phyloP scores from a whole-genome alignment of 2,329 filamentous ascomycete species.

The Calonectria hongkongensis region DNA sequence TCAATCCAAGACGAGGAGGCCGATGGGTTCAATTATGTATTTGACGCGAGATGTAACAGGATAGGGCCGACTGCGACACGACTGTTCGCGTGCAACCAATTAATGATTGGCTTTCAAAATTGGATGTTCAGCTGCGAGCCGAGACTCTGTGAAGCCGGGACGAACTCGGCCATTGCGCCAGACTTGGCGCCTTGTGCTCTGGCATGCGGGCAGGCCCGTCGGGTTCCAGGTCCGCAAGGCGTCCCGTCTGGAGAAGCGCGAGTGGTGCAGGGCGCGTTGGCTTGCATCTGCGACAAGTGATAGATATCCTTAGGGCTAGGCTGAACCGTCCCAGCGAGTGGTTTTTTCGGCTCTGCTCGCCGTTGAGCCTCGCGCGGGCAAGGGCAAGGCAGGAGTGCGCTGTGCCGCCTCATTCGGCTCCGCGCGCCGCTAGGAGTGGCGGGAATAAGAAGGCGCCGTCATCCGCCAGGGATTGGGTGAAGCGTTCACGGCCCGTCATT shows the following conservation, averaged over 20 bases:
- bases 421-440: background rate
- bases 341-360: slow-evolving; percentile 5
- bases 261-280: background rate
- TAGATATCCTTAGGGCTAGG: background rate
- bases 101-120: slow-evolving; percentile 1
- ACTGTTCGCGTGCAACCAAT: background rate
- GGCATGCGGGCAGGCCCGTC: background rate
- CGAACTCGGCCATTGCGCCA: slow-evolving; percentile 15
- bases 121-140: background rate
- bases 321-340: background rate
- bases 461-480: background rate
- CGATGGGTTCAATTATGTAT: slow-evolving; percentile 9
- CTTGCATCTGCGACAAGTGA: background rate
- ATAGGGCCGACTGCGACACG: background rate
- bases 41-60: background rate
- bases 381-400: too few relatives aligned
- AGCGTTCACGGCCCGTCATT: background rate
- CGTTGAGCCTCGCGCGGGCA: slow-evolving; percentile 1
- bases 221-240: background rate
- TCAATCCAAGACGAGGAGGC: background rate
- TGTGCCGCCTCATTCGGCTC: slow-evolving; percentile 6
- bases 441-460: background rate
- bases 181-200: background rate
- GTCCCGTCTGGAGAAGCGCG: background rate
- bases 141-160: background rate